phyloP scores from a whole-genome alignment of 2,329 filamentous ascomycete genomes.

The Sporothrix brasiliensis region DNA sequence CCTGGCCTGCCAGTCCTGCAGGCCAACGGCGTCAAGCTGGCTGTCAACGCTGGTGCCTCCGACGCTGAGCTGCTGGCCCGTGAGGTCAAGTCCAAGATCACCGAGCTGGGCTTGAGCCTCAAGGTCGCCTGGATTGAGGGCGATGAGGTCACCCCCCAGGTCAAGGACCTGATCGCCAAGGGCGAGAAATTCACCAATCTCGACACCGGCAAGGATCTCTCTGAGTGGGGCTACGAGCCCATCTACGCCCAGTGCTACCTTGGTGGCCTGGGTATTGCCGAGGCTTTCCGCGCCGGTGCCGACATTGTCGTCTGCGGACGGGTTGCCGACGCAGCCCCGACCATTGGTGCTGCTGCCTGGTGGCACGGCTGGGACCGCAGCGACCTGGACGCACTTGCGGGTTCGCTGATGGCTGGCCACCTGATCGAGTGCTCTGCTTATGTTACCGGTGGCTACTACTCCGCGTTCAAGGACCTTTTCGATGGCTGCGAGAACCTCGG shows the following conservation, averaged over 20 bases:
- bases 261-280: constrained; percentile 47
- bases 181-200: constrained; percentile 35
- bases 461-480: constrained; percentile 49
- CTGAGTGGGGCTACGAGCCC: constrained; percentile 35
- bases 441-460: constrained; percentile 52
- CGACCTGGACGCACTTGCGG: constrained; percentile 50
- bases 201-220: constrained; percentile 32
- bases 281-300: constrained; percentile 42
- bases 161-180: constrained; percentile 33
- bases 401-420: constrained; percentile 49
- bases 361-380: constrained; percentile 52
- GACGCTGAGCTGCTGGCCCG: constrained; percentile 38
- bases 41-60: constrained; percentile 43
- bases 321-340: constrained; percentile 47
- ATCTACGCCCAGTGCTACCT: constrained; percentile 44
- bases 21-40: constrained; percentile 40
- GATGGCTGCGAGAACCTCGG: constrained; percentile 49
- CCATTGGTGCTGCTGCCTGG: constrained; percentile 53
- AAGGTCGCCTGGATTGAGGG: constrained; percentile 44
- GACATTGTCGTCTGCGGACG: constrained; percentile 47
- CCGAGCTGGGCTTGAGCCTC: constrained; percentile 37
- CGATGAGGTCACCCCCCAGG: constrained; percentile 40
- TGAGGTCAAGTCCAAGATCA: constrained; percentile 35
- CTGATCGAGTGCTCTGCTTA: constrained; percentile 52
- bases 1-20: constrained; percentile 40